These are phyloP conservation scores for Ganoderma leucocontextum DNA, from an alignment of 1,284 basidiomycete species.

Conservation along the genomic window DNA sequence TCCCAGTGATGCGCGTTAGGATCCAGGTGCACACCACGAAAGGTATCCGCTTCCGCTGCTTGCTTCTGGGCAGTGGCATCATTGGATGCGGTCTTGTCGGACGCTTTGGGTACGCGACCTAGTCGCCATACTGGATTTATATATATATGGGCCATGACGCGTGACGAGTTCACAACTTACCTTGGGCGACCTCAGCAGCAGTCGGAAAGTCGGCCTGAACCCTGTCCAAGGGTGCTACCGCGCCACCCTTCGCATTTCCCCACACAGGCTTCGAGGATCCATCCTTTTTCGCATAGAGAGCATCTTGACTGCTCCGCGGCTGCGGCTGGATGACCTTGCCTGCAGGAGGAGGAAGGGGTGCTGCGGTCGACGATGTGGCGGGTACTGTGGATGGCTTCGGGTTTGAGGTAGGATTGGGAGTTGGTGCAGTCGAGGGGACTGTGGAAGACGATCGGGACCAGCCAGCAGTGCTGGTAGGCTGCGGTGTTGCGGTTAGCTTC, in stretches of 20 bases:
- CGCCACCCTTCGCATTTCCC: constrained; percentile 60
- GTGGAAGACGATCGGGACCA: constrained; percentile 83
- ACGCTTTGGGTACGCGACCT: constrained; percentile 40
- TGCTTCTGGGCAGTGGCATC: constrained; percentile 61
- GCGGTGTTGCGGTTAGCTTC: constrained; percentile 78
- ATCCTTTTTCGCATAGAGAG: constrained; percentile 53
- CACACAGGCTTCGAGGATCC: constrained; percentile 62
- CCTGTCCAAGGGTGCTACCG: constrained; percentile 46
- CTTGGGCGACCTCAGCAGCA: constrained; percentile 89
- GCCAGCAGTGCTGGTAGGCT: constrained; percentile 64
- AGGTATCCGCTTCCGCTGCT: constrained; percentile 88
- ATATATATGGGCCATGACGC: constrained; percentile 9
- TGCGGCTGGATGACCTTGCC: constrained; percentile 79
- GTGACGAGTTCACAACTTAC: constrained; percentile 47
- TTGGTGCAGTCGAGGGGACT: constrained; percentile 61
- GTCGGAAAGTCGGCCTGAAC: constrained; percentile 84
- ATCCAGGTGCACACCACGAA: constrained; percentile 90
- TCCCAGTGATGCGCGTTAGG: constrained; percentile 97
- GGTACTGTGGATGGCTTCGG: constrained; percentile 42
- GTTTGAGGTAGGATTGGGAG: constrained; percentile 46
- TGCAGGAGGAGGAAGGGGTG: constrained; percentile 59
- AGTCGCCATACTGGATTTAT: constrained; percentile 35
- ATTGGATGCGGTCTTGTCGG: constrained; percentile 42
- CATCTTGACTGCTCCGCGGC: constrained; percentile 51
- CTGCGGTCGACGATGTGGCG: constrained; percentile 34